phyloP scores from a whole-genome alignment of 192 early-diverging fungal genomes.

The Rhizoclosmatium globosum region DNA sequence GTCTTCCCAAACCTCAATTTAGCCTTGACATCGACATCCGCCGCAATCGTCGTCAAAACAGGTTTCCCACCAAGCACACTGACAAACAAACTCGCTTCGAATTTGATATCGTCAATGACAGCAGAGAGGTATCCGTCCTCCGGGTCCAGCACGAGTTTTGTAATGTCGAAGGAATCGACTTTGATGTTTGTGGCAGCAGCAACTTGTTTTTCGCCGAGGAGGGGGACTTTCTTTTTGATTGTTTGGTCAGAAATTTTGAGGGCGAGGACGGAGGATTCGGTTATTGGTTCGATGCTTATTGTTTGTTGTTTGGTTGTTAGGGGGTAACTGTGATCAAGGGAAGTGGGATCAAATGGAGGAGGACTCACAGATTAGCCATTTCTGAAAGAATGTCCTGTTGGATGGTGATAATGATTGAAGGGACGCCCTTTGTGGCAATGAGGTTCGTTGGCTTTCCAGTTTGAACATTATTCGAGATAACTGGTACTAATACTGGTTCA shows the following conservation, averaged over 20 bases:
- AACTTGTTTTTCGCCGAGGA: slow-evolving; percentile 15
- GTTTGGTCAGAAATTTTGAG: slow-evolving; percentile 24
- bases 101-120: slow-evolving; percentile 1
- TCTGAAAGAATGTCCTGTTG: slow-evolving; percentile 2
- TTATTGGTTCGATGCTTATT: slow-evolving; percentile 19
- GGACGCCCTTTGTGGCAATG: not conserved
- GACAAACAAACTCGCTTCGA: not conserved
- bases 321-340: not conserved
- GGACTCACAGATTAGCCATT: not conserved
- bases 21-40: slow-evolving; percentile 14
- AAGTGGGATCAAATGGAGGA: not conserved
- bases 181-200: slow-evolving; percentile 27
- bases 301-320: not conserved
- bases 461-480: not conserved
- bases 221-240: slow-evolving; percentile 18
- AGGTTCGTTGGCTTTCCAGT: not conserved
- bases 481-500: too few species aligned
- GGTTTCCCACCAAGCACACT: not conserved
- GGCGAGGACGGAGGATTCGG: not conserved
- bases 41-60: not conserved
- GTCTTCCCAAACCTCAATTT: slow-evolving; percentile 13
- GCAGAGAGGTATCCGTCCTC: slow-evolving; percentile 7
- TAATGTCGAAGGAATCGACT: slow-evolving; percentile 14
- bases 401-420: slow-evolving; percentile 1
- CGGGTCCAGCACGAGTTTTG: not conserved